Evolutionary conservation across 192 early-diverging fungal species (phyloP), one percentile per base, ranked within the genome.

Genomic region (Lobulomyces angularis): DNA sequence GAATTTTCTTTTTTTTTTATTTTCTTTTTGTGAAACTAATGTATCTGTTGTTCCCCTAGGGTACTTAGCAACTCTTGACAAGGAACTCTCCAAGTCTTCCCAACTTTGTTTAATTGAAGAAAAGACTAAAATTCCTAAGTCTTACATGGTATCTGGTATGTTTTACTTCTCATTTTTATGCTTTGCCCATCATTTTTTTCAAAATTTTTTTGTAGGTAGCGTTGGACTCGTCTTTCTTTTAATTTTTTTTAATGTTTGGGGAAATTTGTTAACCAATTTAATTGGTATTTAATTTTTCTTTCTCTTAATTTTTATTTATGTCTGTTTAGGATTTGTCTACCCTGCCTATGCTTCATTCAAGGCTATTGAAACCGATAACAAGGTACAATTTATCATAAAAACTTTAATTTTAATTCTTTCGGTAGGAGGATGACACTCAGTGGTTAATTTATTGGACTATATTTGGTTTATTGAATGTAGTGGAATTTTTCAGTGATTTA

Each of bases 371-470:
- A 69, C 73, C 11, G 49, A 71, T 0, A 71, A 67, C 31, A 88
- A 77, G 53, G 66, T 68, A 3, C 22, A 42, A 42, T 19, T 42
- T 30, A 42, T 19, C 35, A 19, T 27, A 42, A 42, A 19, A 43
- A 5, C 36, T 53, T 27, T 48, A 1, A 0, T 9, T 35, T 42
- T 0, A 46, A 12, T 1, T 45, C 46, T 16, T 34, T 48, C 46
- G 34, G 16, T 1, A 12, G 0, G 49, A 60, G 56, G 56, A 65
- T n/a, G n/a, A n/a, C n/a, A n/a, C n/a, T n/a, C n/a, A n/a, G n/a
- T n/a, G n/a, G n/a, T n/a, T 91, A 32, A 84, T 81, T 16, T 93
- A 93, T 70, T 93, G 89, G 81, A 76, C 74, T 22, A 85, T 97
- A 8, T 89, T 82, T 65, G 91, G 84, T 21, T 79, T 92, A 56